Conservation (phyloP, 2,329 filamentous ascomycete species). For the Madurella fahalii region DNA sequence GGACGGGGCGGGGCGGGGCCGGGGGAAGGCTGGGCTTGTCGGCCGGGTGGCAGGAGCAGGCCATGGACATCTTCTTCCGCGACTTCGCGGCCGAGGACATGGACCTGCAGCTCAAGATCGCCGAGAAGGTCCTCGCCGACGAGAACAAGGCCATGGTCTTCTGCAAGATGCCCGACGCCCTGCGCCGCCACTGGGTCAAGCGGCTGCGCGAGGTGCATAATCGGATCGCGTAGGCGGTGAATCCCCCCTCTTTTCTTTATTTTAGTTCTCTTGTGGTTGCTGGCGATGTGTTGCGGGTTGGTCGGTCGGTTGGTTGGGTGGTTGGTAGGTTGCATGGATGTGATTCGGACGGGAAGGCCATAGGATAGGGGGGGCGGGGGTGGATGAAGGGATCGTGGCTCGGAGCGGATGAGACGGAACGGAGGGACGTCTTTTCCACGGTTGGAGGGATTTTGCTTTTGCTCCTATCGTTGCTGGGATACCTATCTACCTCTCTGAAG, state of each 20-base stretch:
- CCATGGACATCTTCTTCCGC: conserved; percentile 55
- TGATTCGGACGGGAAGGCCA: neutral
- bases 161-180: conserved; percentile 53
- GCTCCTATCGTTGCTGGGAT: no score
- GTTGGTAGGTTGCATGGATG: neutral
- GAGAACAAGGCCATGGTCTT: conserved; percentile 59
- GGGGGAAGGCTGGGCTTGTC: neutral
- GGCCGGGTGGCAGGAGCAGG: conserved; percentile 52
- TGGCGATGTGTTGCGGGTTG: neutral
- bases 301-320: neutral
- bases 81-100: conserved; percentile 55
- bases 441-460: no score
- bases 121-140: conserved; percentile 55
- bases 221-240: conserved; percentile 10
- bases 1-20: no score
- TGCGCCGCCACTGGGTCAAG: conserved; percentile 55
- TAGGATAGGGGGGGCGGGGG: no score
- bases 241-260: neutral
- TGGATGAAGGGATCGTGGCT: no score
- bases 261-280: conserved; percentile 4
- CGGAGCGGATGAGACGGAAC: no score
- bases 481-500: no score
- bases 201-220: conserved; percentile 44
- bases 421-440: no score
- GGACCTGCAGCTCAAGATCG: conserved; percentile 56